Evolutionary conservation across 148 eudicot genomes (phyloP).

Genomic region (Chenopodium suecicum): DNA sequence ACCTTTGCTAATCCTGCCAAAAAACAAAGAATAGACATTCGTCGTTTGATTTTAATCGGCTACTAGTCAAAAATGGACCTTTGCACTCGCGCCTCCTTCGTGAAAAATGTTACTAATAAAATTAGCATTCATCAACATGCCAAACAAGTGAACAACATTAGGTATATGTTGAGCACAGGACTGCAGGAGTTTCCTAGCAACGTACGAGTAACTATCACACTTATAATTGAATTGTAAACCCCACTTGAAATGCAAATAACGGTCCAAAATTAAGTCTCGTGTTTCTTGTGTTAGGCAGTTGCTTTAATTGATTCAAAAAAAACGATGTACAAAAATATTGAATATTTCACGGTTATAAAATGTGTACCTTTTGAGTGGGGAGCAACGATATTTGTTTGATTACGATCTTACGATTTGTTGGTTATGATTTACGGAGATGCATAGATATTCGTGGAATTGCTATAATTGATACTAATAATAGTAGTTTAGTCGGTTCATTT

Average conservation of each 20-base stretch:
- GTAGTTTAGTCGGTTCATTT: no score
- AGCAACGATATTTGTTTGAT: constrained; percentile 6
- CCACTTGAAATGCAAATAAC: constrained; percentile 10
- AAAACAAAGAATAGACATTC: no score
- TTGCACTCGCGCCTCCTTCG: no score
- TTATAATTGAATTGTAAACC: constrained; percentile 8
- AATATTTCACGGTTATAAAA: constrained; percentile 14
- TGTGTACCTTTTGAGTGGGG: constrained; percentile 24
- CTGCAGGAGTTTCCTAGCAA: background rate
- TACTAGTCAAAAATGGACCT: no score
- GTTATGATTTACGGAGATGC: background rate
- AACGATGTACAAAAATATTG: background rate
- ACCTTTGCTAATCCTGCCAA: no score
- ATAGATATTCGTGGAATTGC: background rate
- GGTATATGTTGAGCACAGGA: no score
- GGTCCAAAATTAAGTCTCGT: constrained; percentile 25
- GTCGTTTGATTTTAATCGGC: no score
- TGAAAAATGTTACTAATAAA: no score
- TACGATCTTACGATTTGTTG: constrained; percentile 6
- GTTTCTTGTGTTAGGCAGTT: constrained; percentile 12
- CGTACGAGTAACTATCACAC: background rate
- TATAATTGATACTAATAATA: background rate
- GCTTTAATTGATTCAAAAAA: background rate
- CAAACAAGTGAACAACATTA: no score
- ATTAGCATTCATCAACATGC: no score